Evolutionary conservation across 1,284 basidiomycete genomes (phyloP), one percentile per base, ranked within the genome.

Genomic region (Pterula multifida): DNA sequence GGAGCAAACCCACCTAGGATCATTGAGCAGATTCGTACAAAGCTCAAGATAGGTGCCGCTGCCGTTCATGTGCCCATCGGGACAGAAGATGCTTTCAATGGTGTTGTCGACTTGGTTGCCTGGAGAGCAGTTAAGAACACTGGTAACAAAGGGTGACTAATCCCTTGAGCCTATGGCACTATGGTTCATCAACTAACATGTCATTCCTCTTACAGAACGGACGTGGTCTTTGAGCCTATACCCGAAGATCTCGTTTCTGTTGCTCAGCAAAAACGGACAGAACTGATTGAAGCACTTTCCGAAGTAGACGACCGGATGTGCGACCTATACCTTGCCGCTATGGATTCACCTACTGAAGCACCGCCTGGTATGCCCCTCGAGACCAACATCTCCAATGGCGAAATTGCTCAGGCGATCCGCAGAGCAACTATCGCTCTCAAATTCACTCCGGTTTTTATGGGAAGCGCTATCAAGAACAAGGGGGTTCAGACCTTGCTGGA

Each of bases 61-160:
- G 89, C 94, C n/a, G 87, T 98, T 11, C 93, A 98, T 60, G 79
- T 98, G 21, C 96, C 95, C 9, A 98, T 98, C 56, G 96, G 95
- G 9, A 74, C 81, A 3, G 95, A 98, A 66, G 86, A 88, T 56
- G 79, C 85, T 49, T 86, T 98, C 58, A 77, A 74, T 35, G 96
- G 95, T 56, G 85, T 98, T 2, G 85, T 98, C 36, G 96, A 98
- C 67, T 72, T 98, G 32, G 88, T 99, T 51, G 78, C 90, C 55
- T 94, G 90, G 93, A 93, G 94, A 64, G 81, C 94, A 9, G 77
- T 97, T 55, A 96, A 96, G 70, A 96, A 98, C 64, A 78, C 93
- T 62, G 96, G 96, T 57, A 75, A 80, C 56, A 99, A 98, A 68
- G 96, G 96, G 88, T 92, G 60, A 52, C 78, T 65, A 17, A 26